A percentile compares a stretch with the other conserved stretches of the same genome.
phyloP scores from a whole-genome alignment of 2,329 filamentous ascomycete genomes.

The Leptographium galeiforme region DNA sequence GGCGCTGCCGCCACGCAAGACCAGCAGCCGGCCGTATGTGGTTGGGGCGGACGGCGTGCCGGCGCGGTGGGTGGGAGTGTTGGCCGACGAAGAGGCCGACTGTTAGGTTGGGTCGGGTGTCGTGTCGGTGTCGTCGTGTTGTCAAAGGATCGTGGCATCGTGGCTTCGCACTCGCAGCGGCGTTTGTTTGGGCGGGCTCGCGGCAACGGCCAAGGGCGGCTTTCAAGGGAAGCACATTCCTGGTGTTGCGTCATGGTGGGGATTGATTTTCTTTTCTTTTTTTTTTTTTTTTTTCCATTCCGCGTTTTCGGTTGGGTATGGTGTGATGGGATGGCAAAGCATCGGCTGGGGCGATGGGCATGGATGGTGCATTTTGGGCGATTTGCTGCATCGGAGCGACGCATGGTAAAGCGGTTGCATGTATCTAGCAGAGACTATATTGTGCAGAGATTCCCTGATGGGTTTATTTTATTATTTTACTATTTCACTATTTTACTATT shows the following conservation, averaged over 20 bases:
- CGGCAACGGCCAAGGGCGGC: not conserved
- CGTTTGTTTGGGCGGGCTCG: not conserved
- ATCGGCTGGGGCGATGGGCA: not conserved
- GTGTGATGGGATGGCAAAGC: not conserved
- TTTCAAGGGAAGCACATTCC: not conserved
- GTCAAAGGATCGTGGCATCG: too few relatives aligned
- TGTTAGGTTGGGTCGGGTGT: too few relatives aligned
- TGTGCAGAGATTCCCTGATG: too few relatives aligned
- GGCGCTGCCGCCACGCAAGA: constrained; percentile 52
- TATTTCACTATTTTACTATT: not conserved
- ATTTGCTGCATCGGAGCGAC: too few relatives aligned
- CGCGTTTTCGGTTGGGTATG: not conserved
- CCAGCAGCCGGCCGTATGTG: constrained; percentile 38
- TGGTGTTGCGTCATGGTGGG: not conserved
- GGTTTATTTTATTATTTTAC: not conserved
- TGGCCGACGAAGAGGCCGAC: not conserved
- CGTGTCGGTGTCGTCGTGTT: too few relatives aligned
- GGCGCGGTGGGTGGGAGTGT: constrained; percentile 35
- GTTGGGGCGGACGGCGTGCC: constrained; percentile 46
- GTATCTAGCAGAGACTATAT: too few relatives aligned
- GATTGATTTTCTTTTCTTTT: not conserved
- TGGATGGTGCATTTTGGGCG: not conserved
- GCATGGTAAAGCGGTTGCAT: too few relatives aligned
- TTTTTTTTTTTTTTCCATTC: not conserved
- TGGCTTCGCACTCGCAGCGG: too few relatives aligned